phyloP scores from a whole-genome alignment of 257 asterid genomes.

The Solanum pinnatisectum region DNA sequence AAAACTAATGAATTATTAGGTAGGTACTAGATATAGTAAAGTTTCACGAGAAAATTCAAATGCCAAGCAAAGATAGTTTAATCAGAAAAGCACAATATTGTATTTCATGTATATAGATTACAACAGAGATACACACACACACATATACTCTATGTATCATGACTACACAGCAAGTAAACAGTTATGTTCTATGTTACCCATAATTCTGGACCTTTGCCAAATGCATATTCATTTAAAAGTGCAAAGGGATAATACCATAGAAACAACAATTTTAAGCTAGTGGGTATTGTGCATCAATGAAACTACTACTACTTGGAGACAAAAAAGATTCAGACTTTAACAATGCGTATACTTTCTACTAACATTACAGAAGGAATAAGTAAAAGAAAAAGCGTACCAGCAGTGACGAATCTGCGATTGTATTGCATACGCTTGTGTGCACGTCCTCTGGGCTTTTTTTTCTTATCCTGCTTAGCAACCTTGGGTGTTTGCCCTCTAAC shows the following conservation, averaged over 20 bases:
- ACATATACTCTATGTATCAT: not conserved
- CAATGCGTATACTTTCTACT: not conserved
- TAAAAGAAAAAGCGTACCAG: slow-evolving; percentile 32
- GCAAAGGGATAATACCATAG: not conserved
- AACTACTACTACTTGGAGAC: not conserved
- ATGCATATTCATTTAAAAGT: not conserved
- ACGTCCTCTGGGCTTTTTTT: slow-evolving; percentile 89
- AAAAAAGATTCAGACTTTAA: not conserved
- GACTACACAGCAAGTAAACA: not conserved
- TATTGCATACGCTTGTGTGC: slow-evolving; percentile 89
- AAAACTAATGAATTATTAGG: not conserved
- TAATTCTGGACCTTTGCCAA: not conserved
- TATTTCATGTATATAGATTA: not conserved
- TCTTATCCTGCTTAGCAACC: slow-evolving; percentile 82
- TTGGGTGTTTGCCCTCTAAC: slow-evolving; percentile 87
- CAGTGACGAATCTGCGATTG: slow-evolving; percentile 89
- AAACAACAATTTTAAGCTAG: not conserved
- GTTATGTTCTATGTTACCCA: not conserved
- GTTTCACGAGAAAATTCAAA: not conserved
- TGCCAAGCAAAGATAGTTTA: not conserved
- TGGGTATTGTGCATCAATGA: not conserved
- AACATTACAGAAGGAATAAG: not conserved
- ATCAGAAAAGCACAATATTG: not conserved
- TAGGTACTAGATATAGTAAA: not conserved
- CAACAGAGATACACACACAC: not conserved